Evolutionary conservation across 257 asterid genomes (phyloP), one percentile per base, ranked within the genome.

Genomic region (Nicotiana benthamiana): DNA sequence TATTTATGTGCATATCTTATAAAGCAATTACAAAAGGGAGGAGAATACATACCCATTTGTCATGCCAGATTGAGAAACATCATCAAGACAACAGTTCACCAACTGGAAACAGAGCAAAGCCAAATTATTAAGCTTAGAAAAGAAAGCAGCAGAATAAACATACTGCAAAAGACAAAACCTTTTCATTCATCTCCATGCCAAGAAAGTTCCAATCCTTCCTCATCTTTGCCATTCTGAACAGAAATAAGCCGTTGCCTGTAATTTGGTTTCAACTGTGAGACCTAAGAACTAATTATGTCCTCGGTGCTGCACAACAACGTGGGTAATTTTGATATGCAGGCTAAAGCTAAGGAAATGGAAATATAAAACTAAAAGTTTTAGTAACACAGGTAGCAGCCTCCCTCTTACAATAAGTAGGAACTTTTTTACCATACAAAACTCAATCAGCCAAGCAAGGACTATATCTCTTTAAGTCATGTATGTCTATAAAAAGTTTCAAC

Each of bases 201-300:
- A 95, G 97, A 84, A 93, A 93, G 88, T 95, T 95, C 91, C 86
- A 84, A 87, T 95, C 90, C 75, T 83, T 90, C 83, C 81, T 83
- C 88, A 76, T 88, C 83, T 62, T 87, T 54, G 97, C 96, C 97
- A 95, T 93, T 84, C 89, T 92, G 82, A 87, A 89, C 81, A 93
- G 80, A 89, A 95, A 95, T 86, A 92, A 83, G 59, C 99, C 99
- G 81, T 95, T 95, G 54, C 99, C 98, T 95, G 91, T 83, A 70
- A 83, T 20, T 80, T 75, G 78, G 63, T 82, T 62, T 63, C n/a
- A 43, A 81, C 18, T 80, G 67, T 84, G 68, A 65, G 65, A 63
- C 68, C 18, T 24, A 75, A 52, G 24, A 27, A 24, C 16, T 32
- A 32, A 34, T 11, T 30, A 6, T 4, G 48, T 22, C 20, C 59